Conservation (phyloP, 192 early-diverging fungal genomes). For the Dispira parvispora region DNA sequence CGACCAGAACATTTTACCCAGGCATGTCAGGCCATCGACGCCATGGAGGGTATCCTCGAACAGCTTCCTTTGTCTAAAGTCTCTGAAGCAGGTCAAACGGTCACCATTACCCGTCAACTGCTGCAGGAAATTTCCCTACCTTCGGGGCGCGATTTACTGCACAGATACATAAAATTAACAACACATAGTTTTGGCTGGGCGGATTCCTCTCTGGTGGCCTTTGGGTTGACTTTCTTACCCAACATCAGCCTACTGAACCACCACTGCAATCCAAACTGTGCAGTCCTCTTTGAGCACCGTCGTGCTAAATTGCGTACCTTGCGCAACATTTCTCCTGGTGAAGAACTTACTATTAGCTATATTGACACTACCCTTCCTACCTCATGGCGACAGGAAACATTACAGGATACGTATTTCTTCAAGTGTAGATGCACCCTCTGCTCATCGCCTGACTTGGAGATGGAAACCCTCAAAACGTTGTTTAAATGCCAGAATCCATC, state of each 20-base stretch:
- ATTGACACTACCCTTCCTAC: neutral
- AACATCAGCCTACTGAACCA: constrained; percentile 1
- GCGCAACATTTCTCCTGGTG: neutral
- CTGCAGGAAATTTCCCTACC: neutral
- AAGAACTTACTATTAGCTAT: constrained; percentile 2
- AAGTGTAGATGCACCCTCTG: neutral
- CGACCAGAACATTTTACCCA: neutral
- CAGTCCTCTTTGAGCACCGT: neutral
- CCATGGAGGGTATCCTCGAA: neutral
- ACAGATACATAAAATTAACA: neutral
- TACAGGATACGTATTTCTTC: neutral
- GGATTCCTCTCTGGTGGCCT: neutral
- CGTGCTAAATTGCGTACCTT: neutral
- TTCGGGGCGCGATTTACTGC: neutral
- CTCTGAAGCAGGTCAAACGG: neutral
- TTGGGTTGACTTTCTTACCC: constrained; percentile 2
- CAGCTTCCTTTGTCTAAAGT: neutral
- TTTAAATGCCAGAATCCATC: neutral
- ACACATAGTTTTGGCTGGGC: constrained; percentile 5
- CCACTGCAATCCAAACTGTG: constrained; percentile 7
- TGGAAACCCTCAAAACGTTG: neutral
- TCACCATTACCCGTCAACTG: neutral
- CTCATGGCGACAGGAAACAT: neutral
- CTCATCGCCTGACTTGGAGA: neutral
- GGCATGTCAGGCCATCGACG: neutral